Percentiles rank a stretch among this genome's conserved stretches.
Conservation (phyloP, 2,329 filamentous ascomycete genomes). For the Verruconis gallopava region DNA sequence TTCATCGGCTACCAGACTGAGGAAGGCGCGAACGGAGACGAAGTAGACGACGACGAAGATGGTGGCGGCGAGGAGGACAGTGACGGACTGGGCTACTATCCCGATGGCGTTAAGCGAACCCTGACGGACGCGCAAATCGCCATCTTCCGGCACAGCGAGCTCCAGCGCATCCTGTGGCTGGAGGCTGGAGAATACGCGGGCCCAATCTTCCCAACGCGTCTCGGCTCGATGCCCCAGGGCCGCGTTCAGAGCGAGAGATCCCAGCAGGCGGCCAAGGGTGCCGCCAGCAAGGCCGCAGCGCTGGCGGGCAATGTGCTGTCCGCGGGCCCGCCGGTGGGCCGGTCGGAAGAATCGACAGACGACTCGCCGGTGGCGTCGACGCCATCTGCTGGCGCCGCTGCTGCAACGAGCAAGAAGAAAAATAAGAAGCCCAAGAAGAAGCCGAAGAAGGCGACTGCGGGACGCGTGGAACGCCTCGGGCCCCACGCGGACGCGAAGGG, state of each 20-base stretch:
- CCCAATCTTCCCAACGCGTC: not conserved
- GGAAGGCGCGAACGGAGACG: too few relatives aligned
- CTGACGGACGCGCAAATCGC: constrained; percentile 83
- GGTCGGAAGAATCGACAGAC: too few relatives aligned
- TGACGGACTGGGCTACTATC: constrained; percentile 69
- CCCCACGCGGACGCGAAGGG: not conserved
- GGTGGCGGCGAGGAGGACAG: constrained; percentile 36
- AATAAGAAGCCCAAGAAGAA: not conserved
- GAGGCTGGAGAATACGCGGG: not conserved
- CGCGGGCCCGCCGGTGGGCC: not conserved
- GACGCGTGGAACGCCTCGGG: not conserved
- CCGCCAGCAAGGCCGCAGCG: not conserved
- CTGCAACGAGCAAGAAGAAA: not conserved
- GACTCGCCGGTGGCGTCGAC: not conserved
- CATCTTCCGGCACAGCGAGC: constrained; percentile 82
- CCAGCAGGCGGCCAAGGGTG: not conserved
- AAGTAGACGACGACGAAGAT: constrained; percentile 10
- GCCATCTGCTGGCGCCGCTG: not conserved
- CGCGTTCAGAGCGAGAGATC: not conserved
- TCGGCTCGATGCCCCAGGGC: not conserved
- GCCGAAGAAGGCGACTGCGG: not conserved
- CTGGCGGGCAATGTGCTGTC: not conserved
- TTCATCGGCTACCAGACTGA: not conserved
- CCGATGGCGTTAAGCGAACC: constrained; percentile 75
- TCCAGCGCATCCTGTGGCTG: constrained; percentile 36